Base-by-base conservation (phyloP, 495 filamentous ascomycete genomes). In the Stereocaulon alpinum region DNA sequence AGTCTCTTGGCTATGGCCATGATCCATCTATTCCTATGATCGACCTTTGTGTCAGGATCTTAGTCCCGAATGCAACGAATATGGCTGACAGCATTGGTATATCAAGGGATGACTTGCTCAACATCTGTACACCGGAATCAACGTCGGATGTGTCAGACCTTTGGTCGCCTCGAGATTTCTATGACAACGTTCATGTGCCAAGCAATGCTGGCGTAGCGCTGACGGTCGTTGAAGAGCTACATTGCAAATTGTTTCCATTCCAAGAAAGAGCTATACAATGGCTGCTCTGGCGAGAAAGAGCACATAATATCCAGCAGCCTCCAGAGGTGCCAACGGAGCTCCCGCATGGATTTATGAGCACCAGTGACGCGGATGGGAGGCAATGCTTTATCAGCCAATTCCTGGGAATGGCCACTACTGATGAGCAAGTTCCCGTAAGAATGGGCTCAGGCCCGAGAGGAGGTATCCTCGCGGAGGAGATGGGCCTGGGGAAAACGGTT, bases 401-500 rank as follows among this genome's bases (percentile, higher is more conserved):
- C 14, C 82, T 85, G 54, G 81, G 84, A 61, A 69, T 83, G 12
- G 75, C 83, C 11, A 81, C 79, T 1, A 76, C 72, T 9, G 77
- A 86, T 68, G 44, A 76, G 2, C 70, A 69, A 29, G 47, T 70
- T 9, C 83, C 84, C 65, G 56, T 64, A 30, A 68, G 74, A 42
- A 64, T 70, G 10, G 69, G 63, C 27, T 55, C 68, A 37, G 43
- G 69, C 29, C 63, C 83, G 0, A 73, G 66, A 34, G 85, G 83
- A 18, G 86, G 86, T 0, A 81, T 88, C 32, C 77, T 98, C 22
- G 89, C 91, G 0, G 92, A 98, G 70, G 93, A 98, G 71, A 96
- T 96, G 93, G 92, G 92, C 0, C 73, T 98, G 5, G 93, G 93
- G 1, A 98, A 98, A 69, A 96, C 93, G 0, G 81, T 96, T 20